Evolutionary conservation across 164 flowering plant species (phyloP), one percentile per base, ranked within the genome.

Genomic region (Vitis cinerea): DNA sequence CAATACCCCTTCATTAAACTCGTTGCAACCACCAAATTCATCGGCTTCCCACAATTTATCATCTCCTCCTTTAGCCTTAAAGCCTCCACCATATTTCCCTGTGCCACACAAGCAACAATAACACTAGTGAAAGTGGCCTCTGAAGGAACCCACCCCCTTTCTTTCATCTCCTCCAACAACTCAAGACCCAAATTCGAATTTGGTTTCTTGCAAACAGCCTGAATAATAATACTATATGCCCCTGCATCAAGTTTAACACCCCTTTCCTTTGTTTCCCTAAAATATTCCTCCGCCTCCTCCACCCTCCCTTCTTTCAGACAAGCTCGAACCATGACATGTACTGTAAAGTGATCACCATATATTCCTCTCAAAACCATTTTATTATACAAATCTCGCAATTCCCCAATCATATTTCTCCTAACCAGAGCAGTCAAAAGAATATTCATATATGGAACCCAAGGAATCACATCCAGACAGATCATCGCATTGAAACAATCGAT

Each of bases 91-190:
- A 91, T 56, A 72, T 88, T 84, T 50, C 83, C 75, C 48, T 87
- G 84, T 83, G 83, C 91, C 72, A 82, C 81, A 78, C 86, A 88
- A 52, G 88, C 90, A 49, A 62, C 83, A 55, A 93, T 86, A 9
- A 83, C 77, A 59, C 67, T 27, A 0, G 86, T 73, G 72, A 54
- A 93, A 0, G 88, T 75, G 29, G 59, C 67, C 71, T 82, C 83
- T 12, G 82, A 77, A 11, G 94, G 93, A 76, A 82, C 63, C 85
- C 74, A 83, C 0, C 88, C 86, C 82, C n/a, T 80, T 27, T 65
- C 75, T 69, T 83, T 88, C 92, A 91, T 91, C 79, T 93, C 96
- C 74, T 70, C 74, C 84, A 93, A 78, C 83, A 88, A 70, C 56
- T 58, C 72, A 61, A 64, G 77, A 6, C 94, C 92, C 51, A 53